These are phyloP conservation scores for Prunus mira DNA, from an alignment of 306 rosid species.

Conservation along the genomic window DNA sequence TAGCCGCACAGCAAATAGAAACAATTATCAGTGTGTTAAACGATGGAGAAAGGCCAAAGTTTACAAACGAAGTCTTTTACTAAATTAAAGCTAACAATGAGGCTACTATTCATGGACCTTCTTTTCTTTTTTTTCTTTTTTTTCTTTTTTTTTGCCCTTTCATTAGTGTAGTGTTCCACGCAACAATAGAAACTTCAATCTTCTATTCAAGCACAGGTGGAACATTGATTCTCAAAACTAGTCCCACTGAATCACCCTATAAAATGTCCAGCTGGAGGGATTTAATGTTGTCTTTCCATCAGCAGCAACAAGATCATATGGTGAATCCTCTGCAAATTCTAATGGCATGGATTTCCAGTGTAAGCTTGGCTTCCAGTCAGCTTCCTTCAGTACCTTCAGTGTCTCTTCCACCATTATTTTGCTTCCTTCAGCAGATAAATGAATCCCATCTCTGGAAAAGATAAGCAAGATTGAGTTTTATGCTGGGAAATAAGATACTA, in stretches of 20 bases:
- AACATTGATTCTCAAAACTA: slow-evolving; percentile 20
- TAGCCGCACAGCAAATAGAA: too few relatives aligned
- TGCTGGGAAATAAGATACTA: neutral
- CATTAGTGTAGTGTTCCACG: neutral
- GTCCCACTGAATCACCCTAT: slow-evolving; percentile 70
- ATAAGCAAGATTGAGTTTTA: neutral
- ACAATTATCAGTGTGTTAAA: neutral
- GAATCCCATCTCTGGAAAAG: slow-evolving; percentile 74
- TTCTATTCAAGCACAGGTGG: neutral
- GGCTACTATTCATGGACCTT: neutral
- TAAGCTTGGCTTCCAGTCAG: slow-evolving; percentile 81
- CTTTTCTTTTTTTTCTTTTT: neutral
- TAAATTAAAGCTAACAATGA: neutral
- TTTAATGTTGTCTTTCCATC: slow-evolving; percentile 72
- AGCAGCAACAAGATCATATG: slow-evolving; percentile 81
- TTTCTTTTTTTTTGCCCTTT: neutral
- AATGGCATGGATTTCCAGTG: slow-evolving; percentile 84
- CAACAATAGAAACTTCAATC: too few relatives aligned
- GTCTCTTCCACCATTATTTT: slow-evolving; percentile 76
- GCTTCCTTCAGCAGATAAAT: slow-evolving; percentile 90
- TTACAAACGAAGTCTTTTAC: neutral
- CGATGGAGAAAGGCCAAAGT: neutral
- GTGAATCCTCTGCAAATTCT: slow-evolving; percentile 79
- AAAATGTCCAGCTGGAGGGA: slow-evolving; percentile 80
- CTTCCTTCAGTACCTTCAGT: slow-evolving; percentile 67